phyloP scores from a whole-genome alignment of 2,329 filamentous ascomycete genomes.

The Cercospora sp. region DNA sequence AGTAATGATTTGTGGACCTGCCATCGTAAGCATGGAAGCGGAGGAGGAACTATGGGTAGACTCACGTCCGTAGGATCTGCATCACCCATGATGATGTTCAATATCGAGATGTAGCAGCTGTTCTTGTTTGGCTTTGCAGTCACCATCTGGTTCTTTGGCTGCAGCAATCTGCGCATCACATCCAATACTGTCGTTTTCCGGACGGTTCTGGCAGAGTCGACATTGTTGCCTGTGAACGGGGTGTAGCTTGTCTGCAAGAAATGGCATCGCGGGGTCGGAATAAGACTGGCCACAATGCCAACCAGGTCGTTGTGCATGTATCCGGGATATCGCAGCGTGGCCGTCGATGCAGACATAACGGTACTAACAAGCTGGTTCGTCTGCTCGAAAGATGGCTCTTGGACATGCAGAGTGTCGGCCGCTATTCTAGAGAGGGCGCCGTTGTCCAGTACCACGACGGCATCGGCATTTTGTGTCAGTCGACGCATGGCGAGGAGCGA shows the following conservation, averaged over 20 bases:
- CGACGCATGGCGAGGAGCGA: constrained; percentile 88
- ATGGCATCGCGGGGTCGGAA: constrained; percentile 93
- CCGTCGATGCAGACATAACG: constrained; percentile 98
- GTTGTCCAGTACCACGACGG: constrained; percentile 95
- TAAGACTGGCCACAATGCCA: constrained; percentile 91
- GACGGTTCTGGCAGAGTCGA: constrained; percentile 95
- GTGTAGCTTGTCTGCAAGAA: constrained; percentile 99
- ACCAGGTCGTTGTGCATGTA: constrained; percentile 99
- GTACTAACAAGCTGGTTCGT: constrained; percentile 95
- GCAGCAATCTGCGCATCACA: constrained; percentile 91
- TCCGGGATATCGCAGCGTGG: constrained; percentile 91
- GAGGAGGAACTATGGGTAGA: background rate
- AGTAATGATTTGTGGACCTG: constrained; percentile 92
- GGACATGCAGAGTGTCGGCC: constrained; percentile 88
- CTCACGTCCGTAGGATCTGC: constrained; percentile 88
- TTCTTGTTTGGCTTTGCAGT: constrained; percentile 93
- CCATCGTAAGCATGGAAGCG: constrained; percentile 2
- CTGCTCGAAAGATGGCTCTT: constrained; percentile 93
- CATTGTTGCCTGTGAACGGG: constrained; percentile 92
- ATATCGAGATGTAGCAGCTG: constrained; percentile 97
- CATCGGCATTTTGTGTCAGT: constrained; percentile 93
- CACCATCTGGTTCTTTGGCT: constrained; percentile 99
- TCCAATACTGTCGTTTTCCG: constrained; percentile 97
- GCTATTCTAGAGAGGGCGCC: constrained; percentile 91
- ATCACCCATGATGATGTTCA: constrained; percentile 98